Base-by-base conservation (phyloP, 768 basidiomycete genomes). In the Udeniomyces megalosporus region DNA sequence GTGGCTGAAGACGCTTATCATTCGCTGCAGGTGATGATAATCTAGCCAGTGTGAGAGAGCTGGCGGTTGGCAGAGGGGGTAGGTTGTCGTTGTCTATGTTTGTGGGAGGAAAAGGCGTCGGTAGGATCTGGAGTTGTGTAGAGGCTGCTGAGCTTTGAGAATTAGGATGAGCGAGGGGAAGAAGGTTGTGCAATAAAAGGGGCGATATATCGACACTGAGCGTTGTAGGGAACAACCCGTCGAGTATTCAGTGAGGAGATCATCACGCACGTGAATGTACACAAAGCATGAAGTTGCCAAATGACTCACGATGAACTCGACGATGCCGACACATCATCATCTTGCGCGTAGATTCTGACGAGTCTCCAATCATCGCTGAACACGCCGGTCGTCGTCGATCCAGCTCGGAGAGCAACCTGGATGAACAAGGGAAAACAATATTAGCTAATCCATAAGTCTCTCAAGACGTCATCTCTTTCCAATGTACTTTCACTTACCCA, bases 21-120 rank as follows among this genome's bases (percentile, higher is more conserved):
- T 78, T 81, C 1, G 86, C 82, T 59, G 82, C 73, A 0, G 86
- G 83, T 0, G 88, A 86, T 0, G 85, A 81, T 7, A 95, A 77
- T n/a, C 87, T 81, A 1, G 88, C 85, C 56, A 95, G 76, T 0
- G 84, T 86, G 24, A 92, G 74, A 1, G 80, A 75, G 58, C 75
- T 76, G 7, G 89, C 90, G 22, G 74, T 80, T 2, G 89, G 88
- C 31, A 90, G 75, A 8, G 77, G 72, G 31, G 83, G 83, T n/a
- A n/a, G 58, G 76, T 73, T 5, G 75, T 74, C 11, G 79, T 77
- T 42, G 38, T 42, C 10, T 8, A 42, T 42, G 38, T 8, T 42
- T 15, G 56, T 35, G 3, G 58, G 56, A 0, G 83, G 83, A 67
- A 84, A 83, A 5, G 84, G 82, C 63, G 80, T 82, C 4, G 80